These are phyloP conservation scores for Boletus fagicola DNA, from an alignment of 768 basidiomycete genomes.

Conservation along the genomic window DNA sequence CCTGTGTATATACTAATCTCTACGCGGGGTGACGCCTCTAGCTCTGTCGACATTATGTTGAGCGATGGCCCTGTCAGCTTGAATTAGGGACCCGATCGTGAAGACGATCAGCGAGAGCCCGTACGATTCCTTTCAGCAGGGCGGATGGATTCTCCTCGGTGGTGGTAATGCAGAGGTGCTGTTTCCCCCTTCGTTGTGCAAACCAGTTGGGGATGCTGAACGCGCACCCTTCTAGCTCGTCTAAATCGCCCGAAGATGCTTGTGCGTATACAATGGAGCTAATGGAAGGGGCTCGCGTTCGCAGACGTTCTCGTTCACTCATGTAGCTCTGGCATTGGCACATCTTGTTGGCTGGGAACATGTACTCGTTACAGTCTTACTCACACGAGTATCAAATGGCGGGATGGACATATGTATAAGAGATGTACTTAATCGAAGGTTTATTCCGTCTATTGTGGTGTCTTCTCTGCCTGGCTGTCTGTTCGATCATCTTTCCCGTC, in stretches of 20 bases:
- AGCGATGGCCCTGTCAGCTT: no score
- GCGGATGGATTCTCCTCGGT: conserved; percentile 86
- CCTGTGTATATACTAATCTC: no score
- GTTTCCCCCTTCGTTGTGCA: conserved; percentile 5
- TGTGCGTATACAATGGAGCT: no score
- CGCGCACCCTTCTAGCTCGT: conserved; percentile 32
- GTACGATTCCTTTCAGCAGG: no score
- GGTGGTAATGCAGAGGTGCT: conserved; percentile 65
- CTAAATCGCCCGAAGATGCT: no score
- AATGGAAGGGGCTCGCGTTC: no score
- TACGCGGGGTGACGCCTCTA: no score
- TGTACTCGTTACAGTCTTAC: not conserved
- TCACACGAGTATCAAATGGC: not conserved
- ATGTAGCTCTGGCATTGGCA: no score
- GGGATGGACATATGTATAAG: no score
- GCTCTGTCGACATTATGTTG: no score
- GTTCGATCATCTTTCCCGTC: conserved; percentile 43
- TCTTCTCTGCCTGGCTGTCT: not conserved
- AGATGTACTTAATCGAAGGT: not conserved
- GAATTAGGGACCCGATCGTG: no score
- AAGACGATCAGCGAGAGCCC: no score
- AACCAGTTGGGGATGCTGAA: conserved; percentile 30
- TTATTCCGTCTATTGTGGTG: conserved; percentile 1
- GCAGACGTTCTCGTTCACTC: not conserved
- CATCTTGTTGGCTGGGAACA: not conserved